Evolutionary conservation across 1,139 yeast genomes (phyloP), one percentile per base, ranked within the genome.

Genomic region (Eremothecium sinecaudum): DNA sequence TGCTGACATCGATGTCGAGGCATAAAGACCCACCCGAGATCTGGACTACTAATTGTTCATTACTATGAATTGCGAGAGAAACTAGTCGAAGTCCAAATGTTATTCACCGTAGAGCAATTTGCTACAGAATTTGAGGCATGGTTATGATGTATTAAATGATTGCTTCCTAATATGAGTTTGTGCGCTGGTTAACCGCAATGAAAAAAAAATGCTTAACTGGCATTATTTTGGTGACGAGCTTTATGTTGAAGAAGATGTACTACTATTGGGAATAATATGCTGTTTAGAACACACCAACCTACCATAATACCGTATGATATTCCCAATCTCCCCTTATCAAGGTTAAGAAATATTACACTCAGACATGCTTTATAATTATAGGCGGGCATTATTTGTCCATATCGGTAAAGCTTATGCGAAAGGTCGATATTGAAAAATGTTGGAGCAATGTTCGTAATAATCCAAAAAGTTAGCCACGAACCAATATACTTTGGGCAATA

Each of bases 371-470:
- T 68, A 0, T 75, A 69, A 44, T 77, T 75, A 50, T 69, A 71
- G 46, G 79, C 66, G 1, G 87, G 87, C 59, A 75, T 59, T 18
- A 71, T 77, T 49, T 75, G 75, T 5, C 86, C 84, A 53, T 70
- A 75, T 32, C 73, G 58, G 55, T 68, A 79, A 42, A 78, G 74
- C 15, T 53, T 47, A 3, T 74, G 73, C 23, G 63, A 55, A 32
- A 79, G 55, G 2, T 63, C 75, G 46, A 77, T 51, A 2, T 86
- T 77, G 23, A 71, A 66, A 50, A 77, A 75, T 0, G 81, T 68
- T 7, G 79, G 72, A 0, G 83, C 61, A 24, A 78, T 66, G 45
- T 77, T 78, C 29, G 66, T 35, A 35, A 77, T 69, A 47, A 76
- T 75, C 69, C 73, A 73, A 39, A 69, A 64, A 42, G 76, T 63